A percentile compares a stretch with the other conserved stretches of the same genome.
Conservation (phyloP, 441 rosid species). For the Syzygium syzygioides region DNA sequence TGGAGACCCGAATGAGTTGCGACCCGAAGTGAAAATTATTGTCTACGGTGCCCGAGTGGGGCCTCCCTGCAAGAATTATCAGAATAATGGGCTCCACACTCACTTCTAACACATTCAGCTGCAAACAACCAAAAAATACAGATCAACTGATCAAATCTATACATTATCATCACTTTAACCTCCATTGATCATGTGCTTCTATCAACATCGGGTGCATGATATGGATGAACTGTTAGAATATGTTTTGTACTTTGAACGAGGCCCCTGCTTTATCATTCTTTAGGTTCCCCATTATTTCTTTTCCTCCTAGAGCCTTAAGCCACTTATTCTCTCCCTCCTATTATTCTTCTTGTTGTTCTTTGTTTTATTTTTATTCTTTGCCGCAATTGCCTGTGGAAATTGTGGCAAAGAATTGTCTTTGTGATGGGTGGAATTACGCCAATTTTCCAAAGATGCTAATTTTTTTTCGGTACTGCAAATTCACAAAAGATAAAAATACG, state of each 20-base stretch:
- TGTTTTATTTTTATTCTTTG: neutral
- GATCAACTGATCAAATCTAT: neutral
- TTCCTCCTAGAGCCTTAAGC: neutral
- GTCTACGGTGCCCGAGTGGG: neutral
- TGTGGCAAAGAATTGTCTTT: conserved; percentile 17
- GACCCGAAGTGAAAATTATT: neutral
- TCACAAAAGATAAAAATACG: neutral
- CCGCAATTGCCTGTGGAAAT: neutral
- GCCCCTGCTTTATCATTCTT: neutral
- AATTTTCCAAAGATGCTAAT: neutral
- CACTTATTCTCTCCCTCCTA: neutral
- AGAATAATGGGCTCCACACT: neutral
- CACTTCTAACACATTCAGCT: neutral
- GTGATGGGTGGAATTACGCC: conserved; percentile 12
- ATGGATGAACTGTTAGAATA: neutral
- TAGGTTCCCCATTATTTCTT: neutral
- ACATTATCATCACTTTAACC: neutral
- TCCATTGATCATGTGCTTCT: neutral
- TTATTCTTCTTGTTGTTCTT: neutral
- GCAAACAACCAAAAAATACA: no score
- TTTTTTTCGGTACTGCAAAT: neutral
- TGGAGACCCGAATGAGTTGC: neutral
- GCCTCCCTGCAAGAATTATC: neutral
- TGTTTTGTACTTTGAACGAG: neutral
- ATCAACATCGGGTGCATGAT: neutral